Conservation (phyloP, 2,329 filamentous ascomycete genomes). For the Pseudogymnoascus sp. region DNA sequence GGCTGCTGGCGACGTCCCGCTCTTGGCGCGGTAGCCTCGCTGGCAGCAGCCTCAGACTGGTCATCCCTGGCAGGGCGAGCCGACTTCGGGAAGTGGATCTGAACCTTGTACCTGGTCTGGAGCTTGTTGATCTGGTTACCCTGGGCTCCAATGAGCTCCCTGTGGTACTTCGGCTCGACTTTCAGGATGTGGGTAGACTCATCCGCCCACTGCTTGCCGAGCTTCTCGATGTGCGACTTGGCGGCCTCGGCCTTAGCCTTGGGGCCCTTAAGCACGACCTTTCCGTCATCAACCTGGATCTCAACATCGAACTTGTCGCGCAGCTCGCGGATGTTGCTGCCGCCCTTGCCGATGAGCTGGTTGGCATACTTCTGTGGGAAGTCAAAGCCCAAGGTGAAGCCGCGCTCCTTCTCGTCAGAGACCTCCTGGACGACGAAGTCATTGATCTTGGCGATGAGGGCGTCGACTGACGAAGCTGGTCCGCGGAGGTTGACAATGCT, state of each 20-base stretch:
- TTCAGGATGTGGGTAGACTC: slow-evolving; percentile 82
- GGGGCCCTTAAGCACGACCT: slow-evolving; percentile 91
- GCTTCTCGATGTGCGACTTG: slow-evolving; percentile 68
- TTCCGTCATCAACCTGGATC: slow-evolving; percentile 86
- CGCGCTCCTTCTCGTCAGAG: slow-evolving; percentile 87
- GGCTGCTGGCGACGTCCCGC: slow-evolving; percentile 63
- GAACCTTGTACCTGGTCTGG: slow-evolving; percentile 85
- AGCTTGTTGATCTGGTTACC: slow-evolving; percentile 85
- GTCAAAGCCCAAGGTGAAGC: slow-evolving; percentile 76
- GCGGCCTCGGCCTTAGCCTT: slow-evolving; percentile 88
- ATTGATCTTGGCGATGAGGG: slow-evolving; percentile 62
- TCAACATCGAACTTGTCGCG: slow-evolving; percentile 60
- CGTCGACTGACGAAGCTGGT: slow-evolving; percentile 61
- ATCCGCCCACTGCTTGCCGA: slow-evolving; percentile 79
- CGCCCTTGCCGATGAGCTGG: slow-evolving; percentile 63
- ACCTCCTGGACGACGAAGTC: slow-evolving; percentile 81
- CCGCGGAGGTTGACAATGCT: slow-evolving; percentile 66
- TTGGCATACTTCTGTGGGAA: slow-evolving; percentile 95
- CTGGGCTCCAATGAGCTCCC: slow-evolving; percentile 83
- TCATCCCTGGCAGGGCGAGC: slow-evolving; percentile 61
- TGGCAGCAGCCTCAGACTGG: slow-evolving; percentile 58
- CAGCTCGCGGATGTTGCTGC: slow-evolving; percentile 56
- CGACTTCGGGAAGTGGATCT: slow-evolving; percentile 82
- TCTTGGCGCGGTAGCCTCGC: slow-evolving; percentile 51
- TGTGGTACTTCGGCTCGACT: slow-evolving; percentile 88